Conservation (phyloP, 2,329 filamentous ascomycete species). For the Penicillium concentricum region DNA sequence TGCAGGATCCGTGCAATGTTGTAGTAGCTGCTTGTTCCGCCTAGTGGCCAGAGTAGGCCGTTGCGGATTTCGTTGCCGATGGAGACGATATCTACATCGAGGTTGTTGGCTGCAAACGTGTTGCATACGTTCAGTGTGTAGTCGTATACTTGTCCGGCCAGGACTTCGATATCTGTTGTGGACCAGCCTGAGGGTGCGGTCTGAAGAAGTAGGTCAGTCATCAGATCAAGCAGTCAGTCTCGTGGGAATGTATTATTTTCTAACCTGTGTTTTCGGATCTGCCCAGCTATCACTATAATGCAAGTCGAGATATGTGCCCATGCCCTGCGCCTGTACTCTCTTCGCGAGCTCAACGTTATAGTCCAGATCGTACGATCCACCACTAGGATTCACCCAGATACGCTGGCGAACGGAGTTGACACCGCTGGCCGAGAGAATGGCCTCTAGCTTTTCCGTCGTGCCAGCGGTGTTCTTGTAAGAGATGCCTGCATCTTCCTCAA, state of each 20-base stretch:
- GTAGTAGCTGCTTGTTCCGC: constrained; percentile 53
- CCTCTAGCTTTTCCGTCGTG: constrained; percentile 57
- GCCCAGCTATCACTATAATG: constrained; percentile 72
- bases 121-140: constrained; percentile 66
- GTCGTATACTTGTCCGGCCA: constrained; percentile 64
- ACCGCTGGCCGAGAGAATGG: constrained; percentile 60
- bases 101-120: constrained; percentile 55
- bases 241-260: background rate
- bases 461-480: constrained; percentile 60
- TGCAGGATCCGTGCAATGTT: constrained; percentile 66
- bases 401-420: constrained; percentile 70
- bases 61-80: constrained; percentile 72
- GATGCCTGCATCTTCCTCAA: constrained; percentile 63
- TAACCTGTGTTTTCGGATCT: constrained; percentile 61
- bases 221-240: background rate
- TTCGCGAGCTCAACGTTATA: constrained; percentile 70
- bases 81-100: constrained; percentile 62
- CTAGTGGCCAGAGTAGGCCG: constrained; percentile 67
- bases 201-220: constrained; percentile 23
- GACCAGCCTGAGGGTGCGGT: constrained; percentile 63
- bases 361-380: constrained; percentile 65
- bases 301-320: constrained; percentile 62
- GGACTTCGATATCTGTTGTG: constrained; percentile 54
- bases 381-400: constrained; percentile 67
- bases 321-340: constrained; percentile 61